Percentiles rank a stretch among this genome's conserved stretches.
phyloP scores from a whole-genome alignment of 2,329 filamentous ascomycete species.

The Hymenoscyphus albidus region DNA sequence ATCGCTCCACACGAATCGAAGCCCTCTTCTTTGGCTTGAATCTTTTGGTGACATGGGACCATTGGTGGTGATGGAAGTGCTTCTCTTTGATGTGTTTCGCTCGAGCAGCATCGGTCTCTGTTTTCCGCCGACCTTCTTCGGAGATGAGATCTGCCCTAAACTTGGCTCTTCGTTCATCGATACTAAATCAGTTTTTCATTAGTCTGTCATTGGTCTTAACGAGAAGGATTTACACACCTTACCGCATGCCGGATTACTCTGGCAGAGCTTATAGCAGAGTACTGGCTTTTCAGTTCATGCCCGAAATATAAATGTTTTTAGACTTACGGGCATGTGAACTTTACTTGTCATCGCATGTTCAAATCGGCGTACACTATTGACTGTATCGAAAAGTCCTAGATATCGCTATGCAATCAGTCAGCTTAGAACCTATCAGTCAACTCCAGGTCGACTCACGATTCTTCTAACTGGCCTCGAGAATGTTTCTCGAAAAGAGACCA shows the following conservation, averaged over 20 bases:
- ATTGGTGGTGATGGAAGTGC: not conserved
- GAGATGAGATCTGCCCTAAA: slow-evolving; percentile 15
- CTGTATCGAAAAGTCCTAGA: slow-evolving; percentile 76
- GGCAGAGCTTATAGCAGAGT: slow-evolving; percentile 14
- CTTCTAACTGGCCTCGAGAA: slow-evolving; percentile 72
- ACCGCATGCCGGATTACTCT: slow-evolving; percentile 17
- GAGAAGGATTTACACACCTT: too few relatives aligned
- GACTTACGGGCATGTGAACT: slow-evolving; percentile 7
- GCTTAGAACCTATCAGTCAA: not conserved
- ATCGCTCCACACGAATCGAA: not conserved
- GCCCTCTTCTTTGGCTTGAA: slow-evolving; percentile 9
- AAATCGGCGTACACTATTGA: slow-evolving; percentile 75
- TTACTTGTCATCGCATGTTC: slow-evolving; percentile 41
- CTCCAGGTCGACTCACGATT: slow-evolving; percentile 40
- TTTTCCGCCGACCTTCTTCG: slow-evolving; percentile 5
- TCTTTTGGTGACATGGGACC: slow-evolving; percentile 6
- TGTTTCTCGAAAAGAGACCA: slow-evolving; percentile 77
- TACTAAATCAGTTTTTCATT: slow-evolving; percentile 3
- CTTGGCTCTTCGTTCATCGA: slow-evolving; percentile 17
- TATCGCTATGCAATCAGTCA: slow-evolving; percentile 45
- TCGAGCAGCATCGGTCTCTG: slow-evolving; percentile 1
- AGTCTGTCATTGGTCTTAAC: too few relatives aligned
- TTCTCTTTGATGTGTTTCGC: slow-evolving; percentile 1
- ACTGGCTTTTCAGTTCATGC: slow-evolving; percentile 3
- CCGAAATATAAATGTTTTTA: not conserved